Evolutionary conservation across 176 grass and related monocot genomes (phyloP).

Genomic region (Eremochloa ophiuroides): DNA sequence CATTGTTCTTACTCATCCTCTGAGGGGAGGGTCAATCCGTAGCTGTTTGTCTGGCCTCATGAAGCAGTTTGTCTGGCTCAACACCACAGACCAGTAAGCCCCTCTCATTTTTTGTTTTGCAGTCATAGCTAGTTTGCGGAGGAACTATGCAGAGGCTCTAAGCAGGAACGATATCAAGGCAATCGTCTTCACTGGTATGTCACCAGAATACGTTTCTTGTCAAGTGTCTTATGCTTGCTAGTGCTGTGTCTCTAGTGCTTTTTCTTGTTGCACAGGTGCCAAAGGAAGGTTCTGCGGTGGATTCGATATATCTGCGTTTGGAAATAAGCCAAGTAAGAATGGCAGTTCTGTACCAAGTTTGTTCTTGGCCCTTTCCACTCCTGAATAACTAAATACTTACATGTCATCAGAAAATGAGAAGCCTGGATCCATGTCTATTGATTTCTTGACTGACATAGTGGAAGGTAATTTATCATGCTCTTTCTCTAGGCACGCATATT

Average conservation of each 20-base stretch:
- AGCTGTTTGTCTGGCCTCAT: too few relatives aligned
- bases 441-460: conserved; percentile 55
- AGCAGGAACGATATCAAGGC: conserved; percentile 79
- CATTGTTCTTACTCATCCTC: too few relatives aligned
- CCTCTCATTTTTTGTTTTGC: conserved; percentile 20
- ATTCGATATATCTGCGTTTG: conserved; percentile 69
- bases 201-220: not conserved
- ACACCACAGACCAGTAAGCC: not conserved
- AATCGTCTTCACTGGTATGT: conserved; percentile 78
- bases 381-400: not conserved
- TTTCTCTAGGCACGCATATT: not conserved
- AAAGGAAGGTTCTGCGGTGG: conserved; percentile 80
- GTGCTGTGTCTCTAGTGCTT: not conserved
- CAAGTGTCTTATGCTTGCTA: conserved; percentile 8
- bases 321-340: conserved; percentile 48
- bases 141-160: conserved; percentile 51
- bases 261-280: conserved; percentile 33
- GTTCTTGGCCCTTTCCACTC: not conserved
- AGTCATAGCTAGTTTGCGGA: conserved; percentile 67
- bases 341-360: not conserved
- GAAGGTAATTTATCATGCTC: conserved; percentile 45
- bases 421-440: conserved; percentile 46
- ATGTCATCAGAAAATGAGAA: conserved; percentile 48
- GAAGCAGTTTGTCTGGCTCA: too few relatives aligned
- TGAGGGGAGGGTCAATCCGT: too few relatives aligned